Conservation (phyloP, 2,329 filamentous ascomycete genomes). For the Endoconidiophora laricicola region DNA sequence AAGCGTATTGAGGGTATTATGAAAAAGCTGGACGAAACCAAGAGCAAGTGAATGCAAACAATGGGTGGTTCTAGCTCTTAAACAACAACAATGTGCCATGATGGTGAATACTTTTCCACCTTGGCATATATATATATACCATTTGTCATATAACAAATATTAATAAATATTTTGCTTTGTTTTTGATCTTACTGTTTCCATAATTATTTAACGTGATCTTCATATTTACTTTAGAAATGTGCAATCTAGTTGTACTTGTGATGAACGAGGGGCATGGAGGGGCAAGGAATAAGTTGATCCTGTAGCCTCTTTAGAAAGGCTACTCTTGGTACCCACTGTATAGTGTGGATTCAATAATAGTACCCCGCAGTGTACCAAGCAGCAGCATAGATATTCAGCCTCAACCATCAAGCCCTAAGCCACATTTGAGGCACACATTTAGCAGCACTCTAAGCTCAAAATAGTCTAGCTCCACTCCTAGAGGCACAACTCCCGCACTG, state of each 20-base stretch:
- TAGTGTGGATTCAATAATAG: background rate
- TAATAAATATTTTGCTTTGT: background rate
- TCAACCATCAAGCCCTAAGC: conserved; percentile 9
- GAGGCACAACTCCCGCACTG: conserved; percentile 1
- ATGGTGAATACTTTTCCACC: too few species aligned
- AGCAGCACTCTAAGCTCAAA: background rate
- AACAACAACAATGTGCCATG: too few species aligned
- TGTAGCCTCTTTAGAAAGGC: conserved; percentile 2
- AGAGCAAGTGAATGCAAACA: conserved; percentile 12
- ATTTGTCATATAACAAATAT: too few species aligned
- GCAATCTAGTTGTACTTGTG: too few species aligned
- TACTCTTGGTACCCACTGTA: background rate
- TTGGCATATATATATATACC: too few species aligned
- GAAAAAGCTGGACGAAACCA: conserved; percentile 41
- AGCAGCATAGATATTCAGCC: background rate
- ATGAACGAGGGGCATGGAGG: conserved; percentile 5
- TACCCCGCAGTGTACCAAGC: background rate
- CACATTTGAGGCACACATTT: conserved; percentile 9
- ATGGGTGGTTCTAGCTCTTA: too few species aligned
- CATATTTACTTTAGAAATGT: too few species aligned
- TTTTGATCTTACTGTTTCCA: background rate
- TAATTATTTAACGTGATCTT: too few species aligned
- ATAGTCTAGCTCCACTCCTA: conserved; percentile 1
- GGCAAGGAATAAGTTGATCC: background rate
- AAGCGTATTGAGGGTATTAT: conserved; percentile 51